Base-by-base conservation (phyloP, 2,329 filamentous ascomycete genomes). In the Hysterium pulicare region DNA sequence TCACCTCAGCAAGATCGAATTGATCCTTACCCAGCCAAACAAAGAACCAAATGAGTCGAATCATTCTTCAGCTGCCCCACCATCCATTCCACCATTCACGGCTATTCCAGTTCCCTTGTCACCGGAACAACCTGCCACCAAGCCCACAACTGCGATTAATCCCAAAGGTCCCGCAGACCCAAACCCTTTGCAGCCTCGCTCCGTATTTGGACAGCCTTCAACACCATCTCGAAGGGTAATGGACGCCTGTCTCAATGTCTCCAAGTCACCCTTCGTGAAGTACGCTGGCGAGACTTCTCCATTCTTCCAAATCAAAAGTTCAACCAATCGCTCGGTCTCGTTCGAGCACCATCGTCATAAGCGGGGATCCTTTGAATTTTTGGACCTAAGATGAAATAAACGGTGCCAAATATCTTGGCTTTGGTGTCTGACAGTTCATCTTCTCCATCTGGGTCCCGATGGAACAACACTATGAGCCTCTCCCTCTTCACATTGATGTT, bases 211-310 rank as follows among this genome's bases (percentile, higher is more conserved):
- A n/a, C 24, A 33, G 23, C 36, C 41, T 19, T 44, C 41, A 6
- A 44, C 45, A 15, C 41, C 32, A 7, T 15, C 31, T 17, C 31
- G 13, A 9, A 33, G 45, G 9, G 38, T 31, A 4, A 9, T 28
- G 5, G 37, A 30, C 11, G 39, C 41, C n/a, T 38, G 8, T 13
- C 7, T 47, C 30, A 28, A 47, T 15, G 11, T 39, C 16, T 34
- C 11, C 13, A 33, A 23, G 23, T 47, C 45, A 17, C 45, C 41
- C 5, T 47, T 44, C 28, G 45, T 31, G 4, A 39, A 28, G 11
- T 47, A 47, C 10, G 40, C 40, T 17, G 30, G 38, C 20, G 31
- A 39, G 16, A 38, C 23, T 5, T 47, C 45, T 9, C 45, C 45
- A 8, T 47, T 47, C 15, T 19, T 16, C 20, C 32, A 22, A 20